phyloP scores from a whole-genome alignment of 2,329 filamentous ascomycete genomes.

The Coniochaeta pulveracea region DNA sequence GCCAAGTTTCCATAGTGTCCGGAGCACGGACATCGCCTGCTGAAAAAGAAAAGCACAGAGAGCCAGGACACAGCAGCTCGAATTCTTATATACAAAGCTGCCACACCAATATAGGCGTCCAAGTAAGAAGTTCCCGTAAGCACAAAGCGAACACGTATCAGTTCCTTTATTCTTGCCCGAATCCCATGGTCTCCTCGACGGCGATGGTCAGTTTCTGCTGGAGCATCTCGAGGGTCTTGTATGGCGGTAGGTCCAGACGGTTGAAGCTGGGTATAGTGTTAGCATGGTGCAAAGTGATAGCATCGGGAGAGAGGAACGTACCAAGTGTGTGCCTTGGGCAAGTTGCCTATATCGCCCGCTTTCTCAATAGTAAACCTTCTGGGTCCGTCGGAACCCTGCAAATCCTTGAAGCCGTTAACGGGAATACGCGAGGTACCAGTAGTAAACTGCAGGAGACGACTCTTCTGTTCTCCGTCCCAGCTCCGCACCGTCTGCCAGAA shows the following conservation, averaged over 20 bases:
- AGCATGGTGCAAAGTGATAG: conserved; percentile 16
- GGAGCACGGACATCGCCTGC: no score
- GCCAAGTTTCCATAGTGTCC: no score
- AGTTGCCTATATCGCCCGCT: conserved; percentile 76
- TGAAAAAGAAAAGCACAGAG: no score
- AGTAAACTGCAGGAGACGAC: conserved; percentile 87
- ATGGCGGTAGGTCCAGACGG: conserved; percentile 85
- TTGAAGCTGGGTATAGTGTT: conserved; percentile 61
- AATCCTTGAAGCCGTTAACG: conserved; percentile 98
- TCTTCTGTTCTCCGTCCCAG: conserved; percentile 99
- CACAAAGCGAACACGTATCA: no score
- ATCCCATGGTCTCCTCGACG: conserved; percentile 97
- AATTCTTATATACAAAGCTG: no score
- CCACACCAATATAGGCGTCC: no score
- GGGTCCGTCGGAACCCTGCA: conserved; percentile 93
- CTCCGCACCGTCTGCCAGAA: conserved; percentile 97
- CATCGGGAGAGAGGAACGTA: conserved; percentile 37
- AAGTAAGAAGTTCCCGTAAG: no score
- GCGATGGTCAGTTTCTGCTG: conserved; percentile 90
- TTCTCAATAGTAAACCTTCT: conserved; percentile 97
- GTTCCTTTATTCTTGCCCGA: conserved; percentile 85
- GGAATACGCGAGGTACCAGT: conserved; percentile 96
- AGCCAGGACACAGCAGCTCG: no score
- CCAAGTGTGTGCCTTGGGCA: conserved; percentile 98
- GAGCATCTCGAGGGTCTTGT: conserved; percentile 77